Conservation (phyloP, 345 rosid genomes). For the Hypericum androsaemum region DNA sequence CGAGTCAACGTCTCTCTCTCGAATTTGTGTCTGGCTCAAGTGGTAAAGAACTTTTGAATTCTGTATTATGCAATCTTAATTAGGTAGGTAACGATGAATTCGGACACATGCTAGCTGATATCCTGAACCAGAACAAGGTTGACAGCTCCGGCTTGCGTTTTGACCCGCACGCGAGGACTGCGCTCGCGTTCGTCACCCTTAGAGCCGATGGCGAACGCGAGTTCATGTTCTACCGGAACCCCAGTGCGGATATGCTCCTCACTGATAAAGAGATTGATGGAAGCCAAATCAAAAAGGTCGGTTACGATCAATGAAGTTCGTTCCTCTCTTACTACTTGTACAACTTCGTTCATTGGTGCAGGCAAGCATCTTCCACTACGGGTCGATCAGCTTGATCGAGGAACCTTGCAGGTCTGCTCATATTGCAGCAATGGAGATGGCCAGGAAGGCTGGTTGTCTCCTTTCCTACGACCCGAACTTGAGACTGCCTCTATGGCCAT, state of each 20-base stretch:
- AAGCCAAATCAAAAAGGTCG: constrained; percentile 61
- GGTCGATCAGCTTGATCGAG: constrained; percentile 87
- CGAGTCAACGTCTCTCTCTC: too few relatives aligned
- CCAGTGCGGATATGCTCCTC: constrained; percentile 98
- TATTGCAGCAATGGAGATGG: constrained; percentile 81
- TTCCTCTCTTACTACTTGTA: too few relatives aligned
- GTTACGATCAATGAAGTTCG: not conserved
- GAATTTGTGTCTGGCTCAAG: too few relatives aligned
- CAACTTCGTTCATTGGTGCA: constrained; percentile 22
- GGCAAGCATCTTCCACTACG: constrained; percentile 91
- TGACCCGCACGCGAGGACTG: constrained; percentile 74
- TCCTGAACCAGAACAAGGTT: constrained; percentile 67
- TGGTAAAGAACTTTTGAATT: too few relatives aligned
- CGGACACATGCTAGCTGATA: constrained; percentile 81
- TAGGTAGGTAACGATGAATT: constrained; percentile 85
- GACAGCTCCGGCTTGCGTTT: constrained; percentile 72
- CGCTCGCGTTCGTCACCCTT: constrained; percentile 84
- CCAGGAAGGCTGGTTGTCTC: constrained; percentile 61
- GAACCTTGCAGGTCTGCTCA: constrained; percentile 94
- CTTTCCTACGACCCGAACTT: constrained; percentile 93
- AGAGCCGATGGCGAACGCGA: constrained; percentile 96
- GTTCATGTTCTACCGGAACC: constrained; percentile 90
- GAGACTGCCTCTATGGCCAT: constrained; percentile 89
- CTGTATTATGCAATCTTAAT: too few relatives aligned
- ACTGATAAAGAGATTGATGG: constrained; percentile 65